Evolutionary conservation across 495 filamentous ascomycete species (phyloP), one percentile per base, ranked within the genome.

Genomic region (Neurospora sp.): DNA sequence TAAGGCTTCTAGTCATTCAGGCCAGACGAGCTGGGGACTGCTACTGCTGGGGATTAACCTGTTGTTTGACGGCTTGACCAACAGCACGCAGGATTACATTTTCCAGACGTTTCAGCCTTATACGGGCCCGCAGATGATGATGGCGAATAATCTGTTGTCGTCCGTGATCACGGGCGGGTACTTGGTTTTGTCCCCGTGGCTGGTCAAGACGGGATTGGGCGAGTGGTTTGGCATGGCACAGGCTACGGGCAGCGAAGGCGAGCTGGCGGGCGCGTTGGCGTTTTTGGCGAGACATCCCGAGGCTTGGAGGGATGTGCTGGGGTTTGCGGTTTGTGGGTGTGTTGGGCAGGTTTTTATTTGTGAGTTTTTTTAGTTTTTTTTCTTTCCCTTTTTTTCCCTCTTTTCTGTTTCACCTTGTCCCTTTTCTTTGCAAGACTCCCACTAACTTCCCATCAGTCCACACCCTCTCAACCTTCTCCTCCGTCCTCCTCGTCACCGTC

Each of bases 81-180:
- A 99, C 80, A 93, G 90, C 69, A 97, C 94, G 39, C 96, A 99
- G 85, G 96, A 99, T 81, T 90, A 97, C 81, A 93, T 99, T 82
- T 98, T 98, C 81, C 80, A 79, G 70, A 87, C 89, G 9, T 94
- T 92, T 81, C 89, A 88, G 74, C 86, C 89, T 22, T 97, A 94
- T 81, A 86, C 88, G 16, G 96, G 96, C 3, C 94, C 95, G 70
- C 96, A 98, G 87, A 98, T 99, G 96, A 99, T 99, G 96, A 93
- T 93, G 73, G 96, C 95, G n/a, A 93, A 97, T 77, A 98, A 98
- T 77, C 81, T 97, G 40, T 89, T 98, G 75, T 90, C 87, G 48
- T 94, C 93, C 0, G 73, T 86, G 40, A 81, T 98, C 69, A 98
- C 94, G 3, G 84, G 88, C 40, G 76, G 80, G 1, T 98, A 95